A percentile compares a stretch with the other conserved stretches of the same genome.
phyloP scores from a whole-genome alignment of 2,329 filamentous ascomycete genomes.

The Aspergillus fructus region DNA sequence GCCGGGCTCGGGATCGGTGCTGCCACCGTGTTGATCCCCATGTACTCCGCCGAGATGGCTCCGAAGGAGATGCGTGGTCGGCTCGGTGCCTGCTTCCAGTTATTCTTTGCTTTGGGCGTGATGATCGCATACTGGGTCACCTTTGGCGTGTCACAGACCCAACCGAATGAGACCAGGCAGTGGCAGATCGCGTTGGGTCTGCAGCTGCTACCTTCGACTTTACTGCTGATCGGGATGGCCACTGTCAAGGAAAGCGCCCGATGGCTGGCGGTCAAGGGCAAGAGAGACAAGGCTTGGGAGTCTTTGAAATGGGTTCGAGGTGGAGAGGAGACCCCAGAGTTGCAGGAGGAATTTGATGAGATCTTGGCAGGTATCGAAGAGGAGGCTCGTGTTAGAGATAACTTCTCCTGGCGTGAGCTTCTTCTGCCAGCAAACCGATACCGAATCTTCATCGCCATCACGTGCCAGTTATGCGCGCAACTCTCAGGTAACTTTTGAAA shows the following conservation, averaged over 20 bases:
- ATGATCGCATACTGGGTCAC: slow-evolving; percentile 49
- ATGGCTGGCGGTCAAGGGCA: slow-evolving; percentile 50
- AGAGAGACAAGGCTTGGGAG: slow-evolving; percentile 47
- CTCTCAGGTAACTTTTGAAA: slow-evolving; percentile 32
- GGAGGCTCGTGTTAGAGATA: slow-evolving; percentile 47
- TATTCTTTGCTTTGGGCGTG: slow-evolving; percentile 39
- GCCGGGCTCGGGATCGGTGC: slow-evolving; percentile 49
- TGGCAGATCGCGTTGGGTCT: slow-evolving; percentile 52
- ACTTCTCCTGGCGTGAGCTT: slow-evolving; percentile 48
- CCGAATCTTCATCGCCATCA: slow-evolving; percentile 50
- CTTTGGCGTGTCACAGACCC: slow-evolving; percentile 46
- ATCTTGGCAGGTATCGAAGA: slow-evolving; percentile 49
- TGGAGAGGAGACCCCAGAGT: slow-evolving; percentile 39
- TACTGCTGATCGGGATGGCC: slow-evolving; percentile 51
- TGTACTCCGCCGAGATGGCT: slow-evolving; percentile 43
- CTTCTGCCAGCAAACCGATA: slow-evolving; percentile 49
- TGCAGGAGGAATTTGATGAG: slow-evolving; percentile 37
- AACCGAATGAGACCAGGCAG: slow-evolving; percentile 42
- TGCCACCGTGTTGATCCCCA: slow-evolving; percentile 42
- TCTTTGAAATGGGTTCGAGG: slow-evolving; percentile 55
- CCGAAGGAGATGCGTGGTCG: slow-evolving; percentile 43
- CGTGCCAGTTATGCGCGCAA: slow-evolving; percentile 52
- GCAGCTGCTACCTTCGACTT: slow-evolving; percentile 49
- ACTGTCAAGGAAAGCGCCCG: slow-evolving; percentile 50
- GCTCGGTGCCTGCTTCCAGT: slow-evolving; percentile 40